Evolutionary conservation across 768 basidiomycete species (phyloP).

Genomic region (Phaeotremella fagi): DNA sequence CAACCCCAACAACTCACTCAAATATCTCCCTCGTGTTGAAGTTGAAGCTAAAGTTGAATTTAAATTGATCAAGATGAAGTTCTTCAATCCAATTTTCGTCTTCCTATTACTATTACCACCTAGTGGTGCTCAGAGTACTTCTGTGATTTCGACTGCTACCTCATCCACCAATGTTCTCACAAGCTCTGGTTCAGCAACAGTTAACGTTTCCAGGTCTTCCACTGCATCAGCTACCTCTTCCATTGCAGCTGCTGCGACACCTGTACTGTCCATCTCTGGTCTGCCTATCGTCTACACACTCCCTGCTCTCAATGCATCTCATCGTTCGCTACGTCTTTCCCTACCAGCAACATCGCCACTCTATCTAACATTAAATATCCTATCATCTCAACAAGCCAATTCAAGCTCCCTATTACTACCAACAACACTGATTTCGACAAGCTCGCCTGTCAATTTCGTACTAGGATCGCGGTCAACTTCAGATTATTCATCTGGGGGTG

Average conservation of each 20-base stretch:
- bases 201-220: too few species aligned
- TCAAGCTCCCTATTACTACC: too few species aligned
- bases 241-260: constrained; percentile 6
- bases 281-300: constrained; percentile 19
- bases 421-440: constrained; percentile 21
- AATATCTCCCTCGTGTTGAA: too few species aligned
- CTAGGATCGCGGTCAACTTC: constrained; percentile 6
- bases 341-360: constrained; percentile 18
- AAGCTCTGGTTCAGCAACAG: too few species aligned
- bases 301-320: constrained; percentile 23
- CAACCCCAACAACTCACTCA: too few species aligned
- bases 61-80: too few species aligned
- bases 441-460: constrained; percentile 8
- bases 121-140: too few species aligned
- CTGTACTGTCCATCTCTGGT: constrained; percentile 5
- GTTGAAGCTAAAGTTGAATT: too few species aligned
- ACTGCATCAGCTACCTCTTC: constrained; percentile 1
- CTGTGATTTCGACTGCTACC: too few species aligned
- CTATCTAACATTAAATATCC: constrained; percentile 41
- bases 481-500: constrained; percentile 26
- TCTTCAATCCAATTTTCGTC: too few species aligned
- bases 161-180: too few species aligned
- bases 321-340: constrained; percentile 13
- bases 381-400: constrained; percentile 28
- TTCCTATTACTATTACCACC: too few species aligned